These are phyloP conservation scores for Ascochyta koolunga DNA, from an alignment of 2,329 filamentous ascomycete species.

Conservation along the genomic window DNA sequence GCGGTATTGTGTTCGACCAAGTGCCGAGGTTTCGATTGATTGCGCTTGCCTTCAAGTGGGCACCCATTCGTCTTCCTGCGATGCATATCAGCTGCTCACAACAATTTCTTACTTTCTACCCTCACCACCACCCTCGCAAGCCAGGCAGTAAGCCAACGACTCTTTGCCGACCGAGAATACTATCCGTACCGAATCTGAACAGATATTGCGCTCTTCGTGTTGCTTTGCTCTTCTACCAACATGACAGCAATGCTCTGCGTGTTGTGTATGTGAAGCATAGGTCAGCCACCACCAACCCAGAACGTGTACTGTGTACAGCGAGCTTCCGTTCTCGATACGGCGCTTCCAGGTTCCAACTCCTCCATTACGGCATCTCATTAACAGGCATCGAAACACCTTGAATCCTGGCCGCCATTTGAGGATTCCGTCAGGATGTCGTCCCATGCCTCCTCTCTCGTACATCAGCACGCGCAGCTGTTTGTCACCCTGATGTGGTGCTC, in stretches of 20 bases:
- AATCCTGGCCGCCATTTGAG: neutral
- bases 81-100: neutral
- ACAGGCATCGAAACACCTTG: neutral
- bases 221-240: neutral
- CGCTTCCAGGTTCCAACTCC: neutral
- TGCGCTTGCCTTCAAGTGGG: constrained; percentile 1
- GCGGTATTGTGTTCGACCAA: neutral
- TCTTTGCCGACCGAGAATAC: neutral
- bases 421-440: neutral
- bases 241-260: neutral
- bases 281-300: neutral
- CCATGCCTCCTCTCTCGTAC: neutral
- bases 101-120: neutral
- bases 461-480: neutral
- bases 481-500: neutral
- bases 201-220: neutral
- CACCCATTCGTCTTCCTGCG: neutral
- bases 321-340: neutral
- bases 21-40: neutral
- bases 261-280: neutral
- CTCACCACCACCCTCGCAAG: neutral
- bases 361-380: neutral
- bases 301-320: neutral
- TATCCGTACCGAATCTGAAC: neutral
- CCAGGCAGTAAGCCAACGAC: neutral